Evolutionary conservation across 495 filamentous ascomycete species (phyloP), one percentile per base, ranked within the genome.

Genomic region (Podospora fimiseda): DNA sequence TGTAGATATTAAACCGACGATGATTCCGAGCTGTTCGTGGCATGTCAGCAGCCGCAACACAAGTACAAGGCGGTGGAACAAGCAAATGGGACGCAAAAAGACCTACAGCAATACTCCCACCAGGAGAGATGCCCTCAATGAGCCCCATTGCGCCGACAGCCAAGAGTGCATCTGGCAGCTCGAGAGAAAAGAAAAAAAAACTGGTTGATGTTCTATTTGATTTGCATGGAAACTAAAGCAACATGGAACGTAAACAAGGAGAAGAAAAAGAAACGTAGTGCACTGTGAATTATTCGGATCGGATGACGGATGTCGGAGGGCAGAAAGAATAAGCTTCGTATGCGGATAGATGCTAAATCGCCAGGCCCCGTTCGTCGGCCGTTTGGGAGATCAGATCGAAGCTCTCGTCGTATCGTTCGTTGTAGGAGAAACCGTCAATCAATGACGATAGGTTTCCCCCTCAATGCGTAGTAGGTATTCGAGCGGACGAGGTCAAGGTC

Each of bases 1-100:
- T 43, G 93, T 95, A 56, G 91, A 96, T 50, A 95, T 60, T 51
- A 99, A 78, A 56, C 93, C 93, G 64, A 96, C 92, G 46, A 96
- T 66, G 65, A 97, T 88, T 57, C 93, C 93, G 62, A 99, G 77
- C 88, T 95, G 61, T 48, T 39, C n/a, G 23, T 14, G n/a, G 37
- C 22, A 52, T 47, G 59, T 67, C 50, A 64, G 60, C 36, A 15
- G 20, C 44, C 3, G 9, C 4, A 7, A 37, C 11, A 6, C 16
- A 13, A n/a, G 22, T 0, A 36, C 22, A 19, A 54, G 23, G 19
- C 38, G 16, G 16, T 9, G 41, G 38, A 36, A 20, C 27, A 33
- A 6, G 5, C 5, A 45, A 36, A 30, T 7, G 8, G 20, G 24
- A 9, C n/a, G 43, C 22, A 16, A 13, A 9, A 60, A 11, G 18